phyloP scores from a whole-genome alignment of 2,329 filamentous ascomycete genomes.

The Dactylonectria estremocensis region DNA sequence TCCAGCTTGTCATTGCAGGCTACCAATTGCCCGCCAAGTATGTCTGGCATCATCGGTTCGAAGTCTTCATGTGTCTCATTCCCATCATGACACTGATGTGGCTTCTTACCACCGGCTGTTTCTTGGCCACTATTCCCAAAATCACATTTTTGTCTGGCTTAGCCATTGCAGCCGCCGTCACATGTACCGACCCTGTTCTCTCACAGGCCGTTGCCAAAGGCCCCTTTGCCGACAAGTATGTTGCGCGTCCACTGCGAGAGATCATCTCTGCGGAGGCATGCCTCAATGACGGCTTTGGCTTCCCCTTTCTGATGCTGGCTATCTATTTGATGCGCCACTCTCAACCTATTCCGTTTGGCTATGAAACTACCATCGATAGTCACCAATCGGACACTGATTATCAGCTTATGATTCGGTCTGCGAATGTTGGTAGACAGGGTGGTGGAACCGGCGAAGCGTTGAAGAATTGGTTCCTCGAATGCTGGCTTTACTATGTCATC shows the following conservation, averaged over 20 bases:
- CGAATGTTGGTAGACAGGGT: no score
- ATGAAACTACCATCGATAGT: not conserved
- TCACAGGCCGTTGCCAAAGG: constrained; percentile 75
- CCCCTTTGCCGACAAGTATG: constrained; percentile 73
- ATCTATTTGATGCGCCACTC: constrained; percentile 69
- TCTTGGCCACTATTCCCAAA: constrained; percentile 69
- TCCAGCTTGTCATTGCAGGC: constrained; percentile 75
- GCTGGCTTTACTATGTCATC: no score
- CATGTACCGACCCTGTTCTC: constrained; percentile 73
- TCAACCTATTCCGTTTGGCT: no score
- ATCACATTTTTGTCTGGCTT: constrained; percentile 68
- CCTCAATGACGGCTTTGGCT: constrained; percentile 74
- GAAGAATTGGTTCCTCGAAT: no score
- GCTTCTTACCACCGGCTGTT: constrained; percentile 70
- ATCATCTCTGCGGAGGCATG: constrained; percentile 75
- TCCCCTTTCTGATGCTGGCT: constrained; percentile 73
- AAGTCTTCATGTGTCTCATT: constrained; percentile 69
- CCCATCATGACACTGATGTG: constrained; percentile 76
- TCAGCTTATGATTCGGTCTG: no score
- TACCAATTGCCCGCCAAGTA: constrained; percentile 74
- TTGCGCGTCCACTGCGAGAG: constrained; percentile 69
- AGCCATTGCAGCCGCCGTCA: constrained; percentile 73
- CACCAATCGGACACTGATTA: not conserved
- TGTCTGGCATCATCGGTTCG: constrained; percentile 63
- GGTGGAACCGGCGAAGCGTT: no score